These are phyloP conservation scores for Triticum urartu DNA, from an alignment of 176 grass and related monocot genomes.

Conservation along the genomic window DNA sequence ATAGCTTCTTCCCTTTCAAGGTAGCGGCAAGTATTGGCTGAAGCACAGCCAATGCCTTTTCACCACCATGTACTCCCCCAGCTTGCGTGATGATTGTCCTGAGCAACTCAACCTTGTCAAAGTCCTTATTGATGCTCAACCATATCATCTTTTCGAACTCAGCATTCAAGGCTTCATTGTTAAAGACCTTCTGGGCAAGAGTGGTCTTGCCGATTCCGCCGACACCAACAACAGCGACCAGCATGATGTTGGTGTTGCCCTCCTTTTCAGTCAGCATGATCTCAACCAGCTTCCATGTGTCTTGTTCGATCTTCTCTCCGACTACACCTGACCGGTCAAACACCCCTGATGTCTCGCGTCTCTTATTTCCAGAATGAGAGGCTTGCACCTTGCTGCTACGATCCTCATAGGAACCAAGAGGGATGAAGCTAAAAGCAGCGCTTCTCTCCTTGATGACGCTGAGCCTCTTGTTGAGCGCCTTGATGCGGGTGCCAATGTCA, in stretches of 20 bases:
- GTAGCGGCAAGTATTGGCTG: neutral
- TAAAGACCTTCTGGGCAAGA: constrained; percentile 30
- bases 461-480: neutral
- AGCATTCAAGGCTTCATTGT: neutral
- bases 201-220: constrained; percentile 54
- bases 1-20: neutral
- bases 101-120: neutral
- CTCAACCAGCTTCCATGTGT: neutral
- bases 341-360: neutral
- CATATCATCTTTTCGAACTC: constrained; percentile 22
- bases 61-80: neutral
- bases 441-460: neutral
- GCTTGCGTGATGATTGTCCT: neutral
- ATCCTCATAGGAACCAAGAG: neutral
- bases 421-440: neutral
- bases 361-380: rapidly evolving
- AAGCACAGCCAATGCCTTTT: neutral
- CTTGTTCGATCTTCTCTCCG: constrained; percentile 30
- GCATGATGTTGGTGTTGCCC: neutral
- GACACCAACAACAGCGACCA: constrained; percentile 25
- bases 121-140: constrained; percentile 21
- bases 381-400: rapidly evolving
- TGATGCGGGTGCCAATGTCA: neutral
- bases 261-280: neutral
- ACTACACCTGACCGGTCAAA: neutral